Conservation (phyloP, 2,329 filamentous ascomycete species). For the Pezicula radicicola region DNA sequence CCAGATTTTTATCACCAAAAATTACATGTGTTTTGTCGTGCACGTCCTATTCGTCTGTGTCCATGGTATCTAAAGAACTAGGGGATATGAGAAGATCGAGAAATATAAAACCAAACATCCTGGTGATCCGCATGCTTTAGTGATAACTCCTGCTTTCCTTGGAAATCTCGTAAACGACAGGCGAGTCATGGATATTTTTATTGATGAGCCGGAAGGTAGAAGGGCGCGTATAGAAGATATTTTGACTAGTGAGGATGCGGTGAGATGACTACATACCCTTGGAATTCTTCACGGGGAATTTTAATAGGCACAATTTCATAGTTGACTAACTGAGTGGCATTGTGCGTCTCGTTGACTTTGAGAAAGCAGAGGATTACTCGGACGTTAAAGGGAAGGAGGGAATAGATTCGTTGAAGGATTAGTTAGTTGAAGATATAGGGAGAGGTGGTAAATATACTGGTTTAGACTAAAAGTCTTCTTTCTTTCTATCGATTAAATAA, state of each 20-base stretch:
- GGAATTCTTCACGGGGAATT: slow-evolving; percentile 34
- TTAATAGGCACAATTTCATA: slow-evolving; percentile 26
- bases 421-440: slow-evolving; percentile 10
- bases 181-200: slow-evolving; percentile 27
- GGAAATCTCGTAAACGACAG: slow-evolving; percentile 27
- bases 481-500: too few relatives aligned
- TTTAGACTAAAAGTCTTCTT: neutral
- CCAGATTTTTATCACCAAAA: too few relatives aligned
- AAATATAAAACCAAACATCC: slow-evolving; percentile 20
- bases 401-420: slow-evolving; percentile 5
- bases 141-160: slow-evolving; percentile 28
- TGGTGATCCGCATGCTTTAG: neutral
- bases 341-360: slow-evolving; percentile 32
- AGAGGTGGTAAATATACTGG: slow-evolving; percentile 6
- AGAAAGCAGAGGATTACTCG: slow-evolving; percentile 14
- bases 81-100: slow-evolving; percentile 6
- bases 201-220: slow-evolving; percentile 25
- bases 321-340: slow-evolving; percentile 19
- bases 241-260: slow-evolving; percentile 17
- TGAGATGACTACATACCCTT: slow-evolving; percentile 28
- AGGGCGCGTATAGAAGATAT: slow-evolving; percentile 27
- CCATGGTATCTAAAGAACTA: too few relatives aligned
- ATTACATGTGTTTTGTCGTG: too few relatives aligned
- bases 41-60: too few relatives aligned
- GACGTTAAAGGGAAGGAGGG: slow-evolving; percentile 3